These are phyloP conservation scores for Microcos paniculata DNA, from an alignment of 345 rosid species.

Conservation along the genomic window DNA sequence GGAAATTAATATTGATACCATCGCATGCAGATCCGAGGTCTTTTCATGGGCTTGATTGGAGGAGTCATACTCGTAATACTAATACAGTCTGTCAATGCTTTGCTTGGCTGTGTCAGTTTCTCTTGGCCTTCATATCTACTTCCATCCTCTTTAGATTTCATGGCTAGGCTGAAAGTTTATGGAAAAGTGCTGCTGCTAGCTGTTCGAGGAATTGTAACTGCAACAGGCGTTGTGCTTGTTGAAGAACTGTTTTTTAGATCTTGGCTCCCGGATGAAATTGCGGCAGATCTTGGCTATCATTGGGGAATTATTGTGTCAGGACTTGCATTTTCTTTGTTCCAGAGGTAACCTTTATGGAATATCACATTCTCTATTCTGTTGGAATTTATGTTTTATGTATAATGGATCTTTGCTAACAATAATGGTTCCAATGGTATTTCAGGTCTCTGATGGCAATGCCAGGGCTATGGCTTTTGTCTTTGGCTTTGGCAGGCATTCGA, in stretches of 20 bases:
- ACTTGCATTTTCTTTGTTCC: conserved; percentile 64
- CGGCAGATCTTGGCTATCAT: conserved; percentile 74
- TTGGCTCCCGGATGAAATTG: conserved; percentile 84
- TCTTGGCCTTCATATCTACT: conserved; percentile 60
- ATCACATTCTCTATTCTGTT: background rate
- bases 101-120: conserved; percentile 58
- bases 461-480: conserved; percentile 74
- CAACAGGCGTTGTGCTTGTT: conserved; percentile 58
- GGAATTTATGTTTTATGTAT: background rate
- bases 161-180: conserved; percentile 43
- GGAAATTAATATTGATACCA: conserved; percentile 3
- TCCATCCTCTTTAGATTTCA: conserved; percentile 45
- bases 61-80: conserved; percentile 59
- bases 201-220: conserved; percentile 58
- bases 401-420: background rate
- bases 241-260: conserved; percentile 89
- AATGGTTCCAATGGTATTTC: conserved; percentile 22
- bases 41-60: conserved; percentile 59
- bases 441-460: conserved; percentile 76
- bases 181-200: conserved; percentile 44
- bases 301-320: conserved; percentile 73
- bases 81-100: conserved; percentile 63
- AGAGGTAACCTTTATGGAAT: conserved; percentile 47
- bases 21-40: conserved; percentile 55
- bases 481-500: conserved; percentile 66